A percentile compares a stretch with the other conserved stretches of the same genome.
Evolutionary conservation across 1,139 yeast species (phyloP).

Genomic region (Geotrichum citri-aurantii): DNA sequence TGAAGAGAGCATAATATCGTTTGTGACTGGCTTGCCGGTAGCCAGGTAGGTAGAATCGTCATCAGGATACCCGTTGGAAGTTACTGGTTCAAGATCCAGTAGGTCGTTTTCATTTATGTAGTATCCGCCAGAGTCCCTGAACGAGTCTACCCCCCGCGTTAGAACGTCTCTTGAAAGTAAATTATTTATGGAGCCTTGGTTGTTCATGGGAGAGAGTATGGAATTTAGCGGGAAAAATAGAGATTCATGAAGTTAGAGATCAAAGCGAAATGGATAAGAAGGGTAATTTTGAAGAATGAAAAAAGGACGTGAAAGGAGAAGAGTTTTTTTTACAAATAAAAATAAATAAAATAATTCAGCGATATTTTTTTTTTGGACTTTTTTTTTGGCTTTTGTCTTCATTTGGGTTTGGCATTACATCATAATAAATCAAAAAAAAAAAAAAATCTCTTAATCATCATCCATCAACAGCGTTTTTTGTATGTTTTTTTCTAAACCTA

Average conservation of each 20-base stretch:
- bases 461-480: too few relatives aligned
- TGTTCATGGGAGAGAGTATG: neutral
- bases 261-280: neutral
- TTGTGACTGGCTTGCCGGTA: neutral
- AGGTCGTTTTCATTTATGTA: conserved; percentile 33
- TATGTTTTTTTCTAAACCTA: too few relatives aligned
- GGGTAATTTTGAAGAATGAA: neutral
- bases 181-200: conserved; percentile 1
- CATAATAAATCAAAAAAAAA: neutral
- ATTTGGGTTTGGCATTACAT: neutral
- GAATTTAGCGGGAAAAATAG: neutral
- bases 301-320: neutral
- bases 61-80: conserved; percentile 11
- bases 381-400: neutral
- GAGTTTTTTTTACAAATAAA: neutral
- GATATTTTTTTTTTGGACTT: neutral
- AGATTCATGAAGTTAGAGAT: neutral
- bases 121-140: conserved; percentile 27
- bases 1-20: neutral
- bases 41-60: conserved; percentile 15
- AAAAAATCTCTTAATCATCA: too few relatives aligned
- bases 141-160: conserved; percentile 30
- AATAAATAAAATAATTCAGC: neutral
- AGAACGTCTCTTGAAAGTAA: conserved; percentile 27
- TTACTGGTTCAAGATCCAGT: conserved; percentile 28